These are phyloP conservation scores for Phytophthora pistaciae DNA, from an alignment of 352 stramenopile species.

Conservation along the genomic window DNA sequence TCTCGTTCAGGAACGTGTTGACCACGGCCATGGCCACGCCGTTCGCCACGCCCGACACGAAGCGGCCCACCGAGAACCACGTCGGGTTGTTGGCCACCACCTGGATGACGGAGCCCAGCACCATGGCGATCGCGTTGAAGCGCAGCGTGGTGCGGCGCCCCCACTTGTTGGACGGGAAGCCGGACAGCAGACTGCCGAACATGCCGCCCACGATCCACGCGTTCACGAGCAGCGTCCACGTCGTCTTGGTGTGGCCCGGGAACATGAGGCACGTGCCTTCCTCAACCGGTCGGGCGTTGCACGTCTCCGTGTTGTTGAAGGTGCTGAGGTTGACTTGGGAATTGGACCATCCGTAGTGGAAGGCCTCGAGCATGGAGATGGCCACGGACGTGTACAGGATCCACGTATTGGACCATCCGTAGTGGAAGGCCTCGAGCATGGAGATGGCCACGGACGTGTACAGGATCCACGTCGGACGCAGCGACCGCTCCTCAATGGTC, in stretches of 20 bases:
- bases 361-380: slow-evolving; percentile 47
- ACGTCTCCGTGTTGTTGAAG: slow-evolving; percentile 58
- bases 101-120: slow-evolving; percentile 43
- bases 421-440: slow-evolving; percentile 58
- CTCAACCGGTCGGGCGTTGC: slow-evolving; percentile 41
- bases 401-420: slow-evolving; percentile 67
- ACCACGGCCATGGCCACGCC: slow-evolving; percentile 47
- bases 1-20: slow-evolving; percentile 56
- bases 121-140: slow-evolving; percentile 46
- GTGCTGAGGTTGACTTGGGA: slow-evolving; percentile 61
- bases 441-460: slow-evolving; percentile 48
- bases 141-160: slow-evolving; percentile 50
- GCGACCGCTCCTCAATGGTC: slow-evolving; percentile 23
- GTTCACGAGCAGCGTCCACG: slow-evolving; percentile 67
- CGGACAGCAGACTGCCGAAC: slow-evolving; percentile 53
- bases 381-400: slow-evolving; percentile 51
- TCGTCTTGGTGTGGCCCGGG: slow-evolving; percentile 51
- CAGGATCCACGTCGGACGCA: slow-evolving; percentile 44
- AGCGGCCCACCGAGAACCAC: slow-evolving; percentile 45
- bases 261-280: slow-evolving; percentile 69
- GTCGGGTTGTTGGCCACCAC: slow-evolving; percentile 29
- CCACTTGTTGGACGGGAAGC: slow-evolving; percentile 48
- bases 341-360: slow-evolving; percentile 71
- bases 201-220: slow-evolving; percentile 70
- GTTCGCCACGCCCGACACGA: slow-evolving; percentile 52